Evolutionary conservation across 129 eudicot species (phyloP).

Genomic region (Centrapalus pauciflorus): DNA sequence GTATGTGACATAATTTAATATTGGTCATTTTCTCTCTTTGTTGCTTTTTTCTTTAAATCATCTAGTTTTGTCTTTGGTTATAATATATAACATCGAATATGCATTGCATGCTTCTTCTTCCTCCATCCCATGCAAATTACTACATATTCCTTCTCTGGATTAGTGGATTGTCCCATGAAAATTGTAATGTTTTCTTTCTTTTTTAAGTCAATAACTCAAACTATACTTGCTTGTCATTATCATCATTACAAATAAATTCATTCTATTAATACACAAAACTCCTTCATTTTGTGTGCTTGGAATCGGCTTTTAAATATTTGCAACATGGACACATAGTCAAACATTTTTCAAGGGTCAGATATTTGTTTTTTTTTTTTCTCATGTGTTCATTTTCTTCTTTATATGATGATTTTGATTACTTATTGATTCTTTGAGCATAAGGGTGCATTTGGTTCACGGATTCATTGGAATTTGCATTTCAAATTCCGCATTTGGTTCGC

Average conservation of each 20-base stretch:
- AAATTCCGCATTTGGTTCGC: too few relatives aligned
- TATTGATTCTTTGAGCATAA: too few relatives aligned
- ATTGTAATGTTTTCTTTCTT: background rate
- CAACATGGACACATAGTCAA: background rate
- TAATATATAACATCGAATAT: background rate
- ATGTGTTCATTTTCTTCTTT: background rate
- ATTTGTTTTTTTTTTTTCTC: background rate
- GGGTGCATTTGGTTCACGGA: too few relatives aligned
- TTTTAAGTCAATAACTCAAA: too few relatives aligned
- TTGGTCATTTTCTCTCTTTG: background rate
- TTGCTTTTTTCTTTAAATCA: background rate
- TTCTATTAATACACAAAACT: background rate
- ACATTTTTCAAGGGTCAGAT: background rate
- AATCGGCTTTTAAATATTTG: background rate
- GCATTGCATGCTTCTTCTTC: background rate
- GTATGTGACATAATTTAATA: background rate
- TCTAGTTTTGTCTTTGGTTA: slow-evolving; percentile 1
- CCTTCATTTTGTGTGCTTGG: background rate
- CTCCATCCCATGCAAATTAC: background rate
- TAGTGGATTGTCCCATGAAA: background rate
- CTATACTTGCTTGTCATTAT: slow-evolving; percentile 1
- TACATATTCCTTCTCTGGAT: background rate
- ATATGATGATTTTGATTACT: background rate
- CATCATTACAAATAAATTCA: background rate
- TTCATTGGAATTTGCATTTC: too few relatives aligned